Percentiles rank a stretch among this genome's conserved stretches.
Conservation (phyloP, 768 basidiomycete species). For the Tubosaeta brunneosetosa region DNA sequence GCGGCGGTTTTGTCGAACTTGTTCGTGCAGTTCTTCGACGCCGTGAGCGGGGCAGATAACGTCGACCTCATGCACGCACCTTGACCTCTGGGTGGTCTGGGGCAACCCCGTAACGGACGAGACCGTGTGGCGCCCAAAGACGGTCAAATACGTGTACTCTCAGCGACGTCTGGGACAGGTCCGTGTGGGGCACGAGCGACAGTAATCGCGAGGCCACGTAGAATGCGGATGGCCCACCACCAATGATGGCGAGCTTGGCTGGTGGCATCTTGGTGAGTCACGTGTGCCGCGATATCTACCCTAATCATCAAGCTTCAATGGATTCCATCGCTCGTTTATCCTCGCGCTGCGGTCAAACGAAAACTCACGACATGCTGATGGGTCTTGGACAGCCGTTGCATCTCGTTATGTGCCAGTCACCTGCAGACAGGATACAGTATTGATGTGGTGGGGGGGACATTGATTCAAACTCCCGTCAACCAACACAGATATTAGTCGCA, state of each 20-base stretch:
- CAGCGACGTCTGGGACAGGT: constrained; percentile 34
- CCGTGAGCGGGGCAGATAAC: constrained; percentile 8
- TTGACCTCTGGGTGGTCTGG: constrained; percentile 99
- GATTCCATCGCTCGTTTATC: too few species aligned
- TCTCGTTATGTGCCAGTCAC: too few species aligned
- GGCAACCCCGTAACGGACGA: constrained; percentile 94
- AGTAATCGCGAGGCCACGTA: constrained; percentile 89
- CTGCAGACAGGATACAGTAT: too few species aligned
- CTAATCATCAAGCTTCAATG: too few species aligned
- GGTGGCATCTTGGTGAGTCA: constrained; percentile 6
- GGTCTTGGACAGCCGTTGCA: too few species aligned
- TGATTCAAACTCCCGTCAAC: too few species aligned
- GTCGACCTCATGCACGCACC: constrained; percentile 32
- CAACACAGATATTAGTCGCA: too few species aligned
- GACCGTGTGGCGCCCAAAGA: constrained; percentile 90
- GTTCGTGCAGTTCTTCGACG: constrained; percentile 84
- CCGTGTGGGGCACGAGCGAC: constrained; percentile 44
- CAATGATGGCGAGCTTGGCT: constrained; percentile 83
- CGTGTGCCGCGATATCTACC: too few species aligned
- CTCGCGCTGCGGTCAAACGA: too few species aligned
- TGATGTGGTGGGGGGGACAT: too few species aligned
- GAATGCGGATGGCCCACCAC: constrained; percentile 96
- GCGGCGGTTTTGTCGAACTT: constrained; percentile 82
- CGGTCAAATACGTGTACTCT: constrained; percentile 86
- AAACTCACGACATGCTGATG: too few species aligned